Conservation (phyloP, 768 basidiomycete species). For the Podaxis sp. region DNA sequence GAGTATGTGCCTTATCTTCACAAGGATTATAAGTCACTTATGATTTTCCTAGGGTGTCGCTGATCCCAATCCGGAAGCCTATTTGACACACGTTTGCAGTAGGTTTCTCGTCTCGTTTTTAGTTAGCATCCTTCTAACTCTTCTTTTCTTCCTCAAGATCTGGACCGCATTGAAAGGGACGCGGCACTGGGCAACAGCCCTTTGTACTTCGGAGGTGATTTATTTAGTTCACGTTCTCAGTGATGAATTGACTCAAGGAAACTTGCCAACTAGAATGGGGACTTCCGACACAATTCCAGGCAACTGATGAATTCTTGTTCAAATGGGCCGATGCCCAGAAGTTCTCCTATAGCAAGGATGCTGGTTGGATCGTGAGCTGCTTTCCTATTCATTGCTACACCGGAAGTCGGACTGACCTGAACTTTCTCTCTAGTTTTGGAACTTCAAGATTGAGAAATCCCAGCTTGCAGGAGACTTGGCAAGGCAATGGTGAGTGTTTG, state of each 20-base stretch:
- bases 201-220: slow-evolving; percentile 40
- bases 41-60: slow-evolving; percentile 61
- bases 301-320: slow-evolving; percentile 58
- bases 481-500: slow-evolving; percentile 61
- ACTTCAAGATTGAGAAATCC: slow-evolving; percentile 70
- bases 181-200: slow-evolving; percentile 37
- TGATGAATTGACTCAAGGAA: neutral
- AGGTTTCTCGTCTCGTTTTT: slow-evolving; percentile 22
- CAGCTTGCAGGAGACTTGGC: slow-evolving; percentile 46
- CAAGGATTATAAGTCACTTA: slow-evolving; percentile 9
- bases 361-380: slow-evolving; percentile 65
- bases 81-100: slow-evolving; percentile 73
- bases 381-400: neutral
- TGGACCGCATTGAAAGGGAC: slow-evolving; percentile 48
- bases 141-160: slow-evolving; percentile 41
- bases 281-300: slow-evolving; percentile 62
- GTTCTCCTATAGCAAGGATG: slow-evolving; percentile 54
- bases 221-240: neutral
- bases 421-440: slow-evolving; percentile 48
- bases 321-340: slow-evolving; percentile 82
- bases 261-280: slow-evolving; percentile 37
- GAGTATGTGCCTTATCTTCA: slow-evolving; percentile 37
- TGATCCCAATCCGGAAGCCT: slow-evolving; percentile 59
- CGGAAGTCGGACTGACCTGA: neutral
- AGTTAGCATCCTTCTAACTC: neutral